phyloP scores from a whole-genome alignment of 2,329 filamentous ascomycete species.

The Fusarium marasasianum region DNA sequence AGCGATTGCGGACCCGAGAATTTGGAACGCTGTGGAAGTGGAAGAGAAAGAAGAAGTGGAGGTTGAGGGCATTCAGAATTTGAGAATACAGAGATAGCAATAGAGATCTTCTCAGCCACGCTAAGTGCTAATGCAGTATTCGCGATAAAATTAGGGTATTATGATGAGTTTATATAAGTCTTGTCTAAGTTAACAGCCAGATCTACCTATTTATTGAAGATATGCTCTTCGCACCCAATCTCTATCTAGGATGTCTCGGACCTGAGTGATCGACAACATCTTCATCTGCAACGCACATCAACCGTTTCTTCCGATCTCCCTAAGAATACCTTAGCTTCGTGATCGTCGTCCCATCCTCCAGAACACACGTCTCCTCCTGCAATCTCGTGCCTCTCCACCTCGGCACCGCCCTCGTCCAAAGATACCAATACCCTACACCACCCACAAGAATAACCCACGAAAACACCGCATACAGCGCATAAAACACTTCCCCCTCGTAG shows the following conservation, averaged over 20 bases:
- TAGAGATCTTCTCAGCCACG: not conserved
- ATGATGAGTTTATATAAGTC: not conserved
- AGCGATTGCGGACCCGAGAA: not conserved
- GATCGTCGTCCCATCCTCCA: conserved; percentile 74
- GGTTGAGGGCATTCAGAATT: not conserved
- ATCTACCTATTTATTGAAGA: not conserved
- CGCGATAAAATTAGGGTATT: too few species aligned
- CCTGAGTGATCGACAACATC: not conserved
- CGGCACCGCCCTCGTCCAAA: conserved; percentile 70
- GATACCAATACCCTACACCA: conserved; percentile 73
- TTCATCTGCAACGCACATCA: not conserved
- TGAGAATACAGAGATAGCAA: not conserved
- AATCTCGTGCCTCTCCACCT: conserved; percentile 66
- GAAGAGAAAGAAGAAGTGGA: not conserved
- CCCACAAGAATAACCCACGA: conserved; percentile 61
- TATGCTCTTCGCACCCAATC: not conserved
- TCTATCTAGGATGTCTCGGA: not conserved
- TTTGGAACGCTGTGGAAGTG: not conserved
- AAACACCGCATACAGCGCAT: conserved; percentile 64
- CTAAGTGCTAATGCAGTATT: too few species aligned
- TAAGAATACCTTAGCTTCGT: conserved; percentile 59
- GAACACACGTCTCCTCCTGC: conserved; percentile 67
- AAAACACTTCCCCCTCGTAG: conserved; percentile 56
- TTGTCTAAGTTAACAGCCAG: not conserved
- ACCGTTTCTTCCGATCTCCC: not conserved